phyloP scores from a whole-genome alignment of 805 yeast species.

The Kurtzmaniella cleridarum region DNA sequence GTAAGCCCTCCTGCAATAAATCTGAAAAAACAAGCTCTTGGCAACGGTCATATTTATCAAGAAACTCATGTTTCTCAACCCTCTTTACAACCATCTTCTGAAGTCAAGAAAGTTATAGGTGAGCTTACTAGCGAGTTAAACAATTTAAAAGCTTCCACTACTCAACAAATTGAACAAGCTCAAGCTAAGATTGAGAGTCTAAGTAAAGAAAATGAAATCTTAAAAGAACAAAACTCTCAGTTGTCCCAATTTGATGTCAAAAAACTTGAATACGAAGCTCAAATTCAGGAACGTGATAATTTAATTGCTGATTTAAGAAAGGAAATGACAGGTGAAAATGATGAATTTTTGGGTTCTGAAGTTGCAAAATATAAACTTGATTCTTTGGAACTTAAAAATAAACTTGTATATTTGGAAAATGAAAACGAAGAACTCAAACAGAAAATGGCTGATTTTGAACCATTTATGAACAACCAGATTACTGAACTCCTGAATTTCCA shows the following conservation, averaged over 20 bases:
- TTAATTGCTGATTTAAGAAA: slow-evolving; percentile 27
- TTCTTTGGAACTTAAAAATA: slow-evolving; percentile 39
- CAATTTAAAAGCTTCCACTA: slow-evolving; percentile 27
- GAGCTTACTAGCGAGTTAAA: slow-evolving; percentile 30
- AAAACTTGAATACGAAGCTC: slow-evolving; percentile 11
- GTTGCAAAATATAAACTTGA: slow-evolving; percentile 37
- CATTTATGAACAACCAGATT: slow-evolving; percentile 49
- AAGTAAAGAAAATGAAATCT: slow-evolving; percentile 28
- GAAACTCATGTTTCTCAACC: not conserved
- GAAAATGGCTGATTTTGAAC: slow-evolving; percentile 43
- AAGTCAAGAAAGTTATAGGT: slow-evolving; percentile 25
- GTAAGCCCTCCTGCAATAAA: no score
- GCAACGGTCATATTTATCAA: no score
- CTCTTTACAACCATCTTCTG: slow-evolving; percentile 10
- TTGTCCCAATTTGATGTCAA: slow-evolving; percentile 5
- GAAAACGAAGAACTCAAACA: slow-evolving; percentile 40
- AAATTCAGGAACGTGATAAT: slow-evolving; percentile 24
- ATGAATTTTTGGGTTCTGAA: slow-evolving; percentile 22
- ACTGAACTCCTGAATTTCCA: slow-evolving; percentile 50
- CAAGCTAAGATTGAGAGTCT: slow-evolving; percentile 46
- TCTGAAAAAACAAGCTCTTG: no score
- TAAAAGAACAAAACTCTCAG: slow-evolving; percentile 9
- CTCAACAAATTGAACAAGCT: slow-evolving; percentile 52
- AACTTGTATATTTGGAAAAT: slow-evolving; percentile 38
- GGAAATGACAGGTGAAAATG: slow-evolving; percentile 16